Evolutionary conservation across 768 basidiomycete genomes (phyloP).

Genomic region (Boletellus ananas): DNA sequence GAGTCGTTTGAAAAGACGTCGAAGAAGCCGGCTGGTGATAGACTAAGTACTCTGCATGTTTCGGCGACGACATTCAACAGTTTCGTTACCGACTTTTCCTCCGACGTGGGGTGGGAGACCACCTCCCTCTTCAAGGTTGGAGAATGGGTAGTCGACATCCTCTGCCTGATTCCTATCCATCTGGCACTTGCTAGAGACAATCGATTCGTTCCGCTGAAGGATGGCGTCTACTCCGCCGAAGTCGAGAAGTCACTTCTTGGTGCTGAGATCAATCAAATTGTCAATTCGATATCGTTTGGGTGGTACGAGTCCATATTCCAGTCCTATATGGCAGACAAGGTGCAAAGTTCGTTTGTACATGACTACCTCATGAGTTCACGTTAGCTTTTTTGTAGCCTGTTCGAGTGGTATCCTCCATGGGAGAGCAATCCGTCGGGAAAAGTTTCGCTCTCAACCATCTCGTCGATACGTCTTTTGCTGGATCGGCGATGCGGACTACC

Average conservation of each 20-base stretch:
- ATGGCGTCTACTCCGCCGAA: constrained; percentile 47
- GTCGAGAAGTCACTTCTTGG: constrained; percentile 54
- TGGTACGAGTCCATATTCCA: constrained; percentile 66
- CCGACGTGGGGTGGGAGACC: constrained; percentile 16
- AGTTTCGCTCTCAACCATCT: constrained; percentile 57
- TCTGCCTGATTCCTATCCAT: constrained; percentile 65
- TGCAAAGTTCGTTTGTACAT: constrained; percentile 4
- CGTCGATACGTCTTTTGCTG: constrained; percentile 62
- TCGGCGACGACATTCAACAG: constrained; percentile 25
- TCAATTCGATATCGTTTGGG: constrained; percentile 54
- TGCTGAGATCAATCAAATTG: constrained; percentile 53
- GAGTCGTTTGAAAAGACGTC: constrained; percentile 45
- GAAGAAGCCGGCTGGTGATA: constrained; percentile 48
- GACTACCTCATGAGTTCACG: neutral
- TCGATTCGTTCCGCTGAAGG: constrained; percentile 56
- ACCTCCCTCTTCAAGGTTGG: constrained; percentile 43
- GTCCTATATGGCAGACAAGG: constrained; percentile 59
- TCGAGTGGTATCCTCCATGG: constrained; percentile 65
- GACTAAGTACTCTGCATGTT: constrained; percentile 36
- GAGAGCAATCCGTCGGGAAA: constrained; percentile 65
- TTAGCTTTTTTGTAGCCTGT: constrained; percentile 41
- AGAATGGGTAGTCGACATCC: constrained; percentile 58
- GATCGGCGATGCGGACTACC: constrained; percentile 60
- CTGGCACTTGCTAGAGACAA: constrained; percentile 59
- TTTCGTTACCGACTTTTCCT: constrained; percentile 15